Evolutionary conservation across 768 basidiomycete genomes (phyloP).

Genomic region (Suillus variegatus): DNA sequence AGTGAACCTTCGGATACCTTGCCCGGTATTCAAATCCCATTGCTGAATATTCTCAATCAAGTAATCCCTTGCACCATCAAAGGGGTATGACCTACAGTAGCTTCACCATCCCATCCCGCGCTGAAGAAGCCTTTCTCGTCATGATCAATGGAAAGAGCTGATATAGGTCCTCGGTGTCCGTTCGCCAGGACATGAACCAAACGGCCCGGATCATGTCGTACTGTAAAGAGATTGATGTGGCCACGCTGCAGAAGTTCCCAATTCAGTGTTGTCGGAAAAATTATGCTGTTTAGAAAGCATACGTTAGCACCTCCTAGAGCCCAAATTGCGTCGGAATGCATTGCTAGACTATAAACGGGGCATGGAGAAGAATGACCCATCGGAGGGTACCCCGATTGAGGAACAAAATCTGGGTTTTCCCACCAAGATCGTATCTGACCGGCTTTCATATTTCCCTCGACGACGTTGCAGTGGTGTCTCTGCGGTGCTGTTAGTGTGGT

Average conservation of each 20-base stretch:
- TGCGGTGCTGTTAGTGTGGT: constrained; percentile 87
- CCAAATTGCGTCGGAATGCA: constrained; percentile 95
- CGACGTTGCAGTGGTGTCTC: constrained; percentile 84
- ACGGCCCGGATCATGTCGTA: constrained; percentile 89
- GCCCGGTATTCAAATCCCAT: constrained; percentile 97
- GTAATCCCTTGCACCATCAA: constrained; percentile 7
- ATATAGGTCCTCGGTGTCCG: constrained; percentile 81
- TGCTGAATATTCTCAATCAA: constrained; percentile 53
- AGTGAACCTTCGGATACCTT: constrained; percentile 71
- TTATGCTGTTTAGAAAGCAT: constrained; percentile 29
- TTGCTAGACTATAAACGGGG: constrained; percentile 87
- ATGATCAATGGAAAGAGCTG: constrained; percentile 77
- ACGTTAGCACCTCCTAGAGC: constrained; percentile 86
- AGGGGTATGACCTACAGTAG: constrained; percentile 56
- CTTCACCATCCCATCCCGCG: constrained; percentile 93
- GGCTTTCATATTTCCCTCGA: constrained; percentile 89
- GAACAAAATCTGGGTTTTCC: constrained; percentile 58
- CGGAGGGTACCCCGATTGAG: constrained; percentile 27
- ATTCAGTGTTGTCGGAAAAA: constrained; percentile 9
- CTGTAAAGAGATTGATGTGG: constrained; percentile 89
- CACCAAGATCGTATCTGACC: constrained; percentile 90
- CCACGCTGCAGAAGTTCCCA: constrained; percentile 58
- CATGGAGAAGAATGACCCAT: constrained; percentile 56
- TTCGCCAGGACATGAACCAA: constrained; percentile 64
- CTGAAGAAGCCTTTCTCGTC: constrained; percentile 87